Evolutionary conservation across 2,329 filamentous ascomycete species (phyloP), one percentile per base, ranked within the genome.

Genomic region (Xylaria sp.): DNA sequence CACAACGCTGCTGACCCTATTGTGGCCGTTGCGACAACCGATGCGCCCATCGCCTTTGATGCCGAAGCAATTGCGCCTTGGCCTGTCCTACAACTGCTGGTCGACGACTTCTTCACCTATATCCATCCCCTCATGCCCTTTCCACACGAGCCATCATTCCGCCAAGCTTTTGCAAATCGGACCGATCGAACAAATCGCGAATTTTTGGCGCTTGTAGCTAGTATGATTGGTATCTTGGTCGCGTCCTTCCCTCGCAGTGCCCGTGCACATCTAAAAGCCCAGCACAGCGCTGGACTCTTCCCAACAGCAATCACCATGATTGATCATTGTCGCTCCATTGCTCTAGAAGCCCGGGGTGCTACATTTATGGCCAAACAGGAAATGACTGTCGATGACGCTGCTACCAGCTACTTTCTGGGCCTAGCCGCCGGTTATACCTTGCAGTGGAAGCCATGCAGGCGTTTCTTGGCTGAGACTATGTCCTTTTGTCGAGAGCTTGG

Each of bases 31-130:
- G 72, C 76, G 3, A 70, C 71, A 2, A 61, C 79, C 15, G 76
- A 77, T 13, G 70, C 71, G 1, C 73, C 74, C n/a, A 71, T 70
- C 27, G 72, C 76, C n/a, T 72, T 87, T 13, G 84, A 86, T 61
- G 85, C 88, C 48, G 90, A 93, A 71, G 80, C 85, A 1, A 92
- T 93, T 63, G 90, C 89, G 40, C 88, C 90, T 0, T 81, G 89
- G 74, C 83, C 85, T 7, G 86, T 89, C 10, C 78, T 93, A 54
- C 83, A 89, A 69, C 81, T 89, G 2, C 80, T 93, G 15, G 85
- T 93, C 59, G 89, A 93, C 73, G 90, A 93, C 77, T 93, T 91
- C 81, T 93, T 93, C 76, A 92, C 88, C 17, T 92, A 92, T 73
- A 89, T 93, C 54, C 89, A 93, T 68, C 90, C 90, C 1, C 81